These are phyloP conservation scores for Thamnidium elegans DNA, from an alignment of 192 early-diverging fungal genomes.

Conservation along the genomic window DNA sequence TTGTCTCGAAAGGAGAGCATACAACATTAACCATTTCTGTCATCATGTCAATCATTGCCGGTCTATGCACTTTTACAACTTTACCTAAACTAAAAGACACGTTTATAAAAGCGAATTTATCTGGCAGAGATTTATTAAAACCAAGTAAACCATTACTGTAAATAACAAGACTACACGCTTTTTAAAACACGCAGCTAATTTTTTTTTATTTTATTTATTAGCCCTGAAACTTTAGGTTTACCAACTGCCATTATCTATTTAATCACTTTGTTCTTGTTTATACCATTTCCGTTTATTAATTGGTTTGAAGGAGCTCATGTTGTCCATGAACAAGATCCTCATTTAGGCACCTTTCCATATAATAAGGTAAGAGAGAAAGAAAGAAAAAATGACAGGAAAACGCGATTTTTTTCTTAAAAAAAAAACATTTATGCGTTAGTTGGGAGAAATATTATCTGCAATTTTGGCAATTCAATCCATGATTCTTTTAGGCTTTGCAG, in stretches of 20 bases:
- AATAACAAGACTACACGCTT: slow-evolving; percentile 2
- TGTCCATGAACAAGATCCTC: slow-evolving; percentile 38
- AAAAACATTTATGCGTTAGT: slow-evolving; percentile 37
- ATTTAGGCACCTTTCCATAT: slow-evolving; percentile 61
- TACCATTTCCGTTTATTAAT: slow-evolving; percentile 88
- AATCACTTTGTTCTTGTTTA: slow-evolving; percentile 84
- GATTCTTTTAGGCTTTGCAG: slow-evolving; percentile 97
- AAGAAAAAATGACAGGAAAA: not conserved
- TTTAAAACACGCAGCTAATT: not conserved
- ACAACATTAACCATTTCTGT: slow-evolving; percentile 46
- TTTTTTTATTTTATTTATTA: slow-evolving; percentile 27
- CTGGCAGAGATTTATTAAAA: slow-evolving; percentile 83
- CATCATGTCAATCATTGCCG: slow-evolving; percentile 68
- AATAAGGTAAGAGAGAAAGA: slow-evolving; percentile 52
- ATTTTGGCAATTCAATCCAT: slow-evolving; percentile 91
- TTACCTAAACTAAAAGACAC: slow-evolving; percentile 61
- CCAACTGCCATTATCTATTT: slow-evolving; percentile 87
- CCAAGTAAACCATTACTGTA: slow-evolving; percentile 69
- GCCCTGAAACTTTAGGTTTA: slow-evolving; percentile 94
- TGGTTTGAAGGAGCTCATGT: slow-evolving; percentile 63
- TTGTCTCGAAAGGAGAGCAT: not conserved
- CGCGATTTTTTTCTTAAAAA: not conserved
- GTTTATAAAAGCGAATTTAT: slow-evolving; percentile 77
- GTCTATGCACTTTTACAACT: slow-evolving; percentile 66
- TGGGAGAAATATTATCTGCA: slow-evolving; percentile 90